Percentiles rank a stretch among this genome's conserved stretches.
phyloP scores from a whole-genome alignment of 2,329 filamentous ascomycete species.

The Cercospora sesami region DNA sequence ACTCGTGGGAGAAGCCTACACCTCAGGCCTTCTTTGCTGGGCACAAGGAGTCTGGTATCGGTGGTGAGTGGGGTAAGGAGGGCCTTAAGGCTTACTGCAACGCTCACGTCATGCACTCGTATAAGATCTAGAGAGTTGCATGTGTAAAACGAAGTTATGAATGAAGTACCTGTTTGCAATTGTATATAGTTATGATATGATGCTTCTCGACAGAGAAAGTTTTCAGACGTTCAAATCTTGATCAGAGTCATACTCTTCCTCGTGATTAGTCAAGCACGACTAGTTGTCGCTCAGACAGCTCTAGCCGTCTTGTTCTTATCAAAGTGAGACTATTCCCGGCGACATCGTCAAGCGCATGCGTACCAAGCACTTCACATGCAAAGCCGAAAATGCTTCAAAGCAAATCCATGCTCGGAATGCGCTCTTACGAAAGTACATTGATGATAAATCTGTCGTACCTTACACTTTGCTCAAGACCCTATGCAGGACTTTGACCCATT shows the following conservation, averaged over 20 bases:
- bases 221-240: no score
- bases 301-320: background rate
- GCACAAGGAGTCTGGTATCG: constrained; percentile 62
- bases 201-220: background rate
- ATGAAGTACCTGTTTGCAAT: background rate
- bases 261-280: background rate
- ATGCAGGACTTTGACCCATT: background rate
- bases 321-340: background rate
- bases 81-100: constrained; percentile 52
- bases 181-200: background rate
- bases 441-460: background rate
- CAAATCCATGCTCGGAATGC: background rate
- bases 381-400: background rate
- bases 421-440: background rate
- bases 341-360: background rate
- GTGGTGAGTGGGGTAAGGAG: constrained; percentile 57
- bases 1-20: constrained; percentile 52
- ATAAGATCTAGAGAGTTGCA: constrained; percentile 38
- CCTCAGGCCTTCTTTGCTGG: constrained; percentile 65
- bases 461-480: background rate
- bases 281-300: background rate
- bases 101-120: constrained; percentile 49
- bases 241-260: background rate
- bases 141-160: background rate
- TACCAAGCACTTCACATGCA: background rate